A percentile compares a stretch with the other conserved stretches of the same genome.
phyloP scores from a whole-genome alignment of 495 filamentous ascomycete genomes.

The Sabuloglossum arenarium region DNA sequence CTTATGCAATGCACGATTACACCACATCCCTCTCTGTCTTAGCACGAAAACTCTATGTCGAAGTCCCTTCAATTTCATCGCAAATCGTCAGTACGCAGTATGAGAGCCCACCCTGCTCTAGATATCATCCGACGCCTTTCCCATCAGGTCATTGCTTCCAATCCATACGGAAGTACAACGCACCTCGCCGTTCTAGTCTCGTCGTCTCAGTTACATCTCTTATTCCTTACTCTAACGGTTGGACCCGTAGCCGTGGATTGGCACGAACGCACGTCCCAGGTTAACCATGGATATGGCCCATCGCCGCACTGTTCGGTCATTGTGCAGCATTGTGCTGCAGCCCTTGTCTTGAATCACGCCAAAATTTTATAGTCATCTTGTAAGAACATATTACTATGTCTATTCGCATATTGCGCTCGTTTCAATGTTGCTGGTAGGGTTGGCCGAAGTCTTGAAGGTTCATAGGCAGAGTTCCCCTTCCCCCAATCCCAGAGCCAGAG shows the following conservation, averaged over 20 bases:
- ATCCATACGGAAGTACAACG: background rate
- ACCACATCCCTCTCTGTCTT: background rate
- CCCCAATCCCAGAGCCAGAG: background rate
- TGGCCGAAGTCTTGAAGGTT: background rate
- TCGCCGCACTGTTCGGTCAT: background rate
- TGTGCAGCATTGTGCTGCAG: background rate
- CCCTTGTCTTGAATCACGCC: no score
- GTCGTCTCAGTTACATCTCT: background rate
- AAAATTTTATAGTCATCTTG: background rate
- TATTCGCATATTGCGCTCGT: background rate
- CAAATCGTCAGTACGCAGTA: no score
- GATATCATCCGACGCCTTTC: background rate
- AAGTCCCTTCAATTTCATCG: background rate
- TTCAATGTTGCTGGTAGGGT: background rate
- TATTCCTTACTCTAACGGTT: background rate
- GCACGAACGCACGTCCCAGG: background rate
- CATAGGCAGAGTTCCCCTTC: background rate
- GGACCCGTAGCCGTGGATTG: background rate
- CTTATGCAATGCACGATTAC: constrained; percentile 1
- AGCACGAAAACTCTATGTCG: background rate
- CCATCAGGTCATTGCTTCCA: background rate
- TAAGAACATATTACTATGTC: background rate
- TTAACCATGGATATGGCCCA: background rate
- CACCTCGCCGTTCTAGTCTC: no score
- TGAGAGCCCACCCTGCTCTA: no score